Evolutionary conservation across 208 protist genomes (phyloP).

Genomic region (Borovskyia barvae): DNA sequence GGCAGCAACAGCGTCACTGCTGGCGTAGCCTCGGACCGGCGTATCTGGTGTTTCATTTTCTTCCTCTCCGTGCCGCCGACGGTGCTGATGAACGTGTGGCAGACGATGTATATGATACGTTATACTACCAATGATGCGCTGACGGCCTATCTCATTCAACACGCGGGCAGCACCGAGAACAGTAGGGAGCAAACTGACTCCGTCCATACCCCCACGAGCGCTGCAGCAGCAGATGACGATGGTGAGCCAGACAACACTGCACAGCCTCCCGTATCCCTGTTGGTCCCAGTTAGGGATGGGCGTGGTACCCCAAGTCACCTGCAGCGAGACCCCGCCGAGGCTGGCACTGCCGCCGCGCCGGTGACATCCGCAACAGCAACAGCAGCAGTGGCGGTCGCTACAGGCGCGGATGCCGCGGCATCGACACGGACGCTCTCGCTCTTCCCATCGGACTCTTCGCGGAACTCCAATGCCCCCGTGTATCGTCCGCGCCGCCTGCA

Average conservation of each 20-base stretch:
- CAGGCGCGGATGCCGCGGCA: background rate
- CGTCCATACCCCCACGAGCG: background rate
- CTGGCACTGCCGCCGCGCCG: background rate
- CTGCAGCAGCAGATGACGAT: background rate
- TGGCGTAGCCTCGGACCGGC: slow-evolving; percentile 15
- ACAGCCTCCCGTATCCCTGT: too few species aligned
- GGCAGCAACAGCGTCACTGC: background rate
- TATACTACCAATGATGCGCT: slow-evolving; percentile 44
- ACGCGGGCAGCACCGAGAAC: slow-evolving; percentile 6
- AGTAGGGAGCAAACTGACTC: background rate
- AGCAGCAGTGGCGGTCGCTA: background rate
- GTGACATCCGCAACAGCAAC: background rate
- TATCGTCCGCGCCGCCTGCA: slow-evolving; percentile 6
- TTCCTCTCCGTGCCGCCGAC: slow-evolving; percentile 67
- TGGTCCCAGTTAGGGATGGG: too few species aligned
- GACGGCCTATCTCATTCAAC: background rate
- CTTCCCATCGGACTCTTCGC: background rate
- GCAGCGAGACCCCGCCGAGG: too few species aligned
- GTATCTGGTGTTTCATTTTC: slow-evolving; percentile 63
- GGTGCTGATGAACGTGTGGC: slow-evolving; percentile 71
- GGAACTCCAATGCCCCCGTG: background rate
- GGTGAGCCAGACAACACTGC: background rate
- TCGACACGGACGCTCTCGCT: background rate
- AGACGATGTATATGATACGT: slow-evolving; percentile 72
- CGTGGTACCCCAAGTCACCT: too few species aligned